phyloP scores from a whole-genome alignment of 225 moss, liverwort and hornwort genomes.

The Pseudisothecium myosuroides region DNA sequence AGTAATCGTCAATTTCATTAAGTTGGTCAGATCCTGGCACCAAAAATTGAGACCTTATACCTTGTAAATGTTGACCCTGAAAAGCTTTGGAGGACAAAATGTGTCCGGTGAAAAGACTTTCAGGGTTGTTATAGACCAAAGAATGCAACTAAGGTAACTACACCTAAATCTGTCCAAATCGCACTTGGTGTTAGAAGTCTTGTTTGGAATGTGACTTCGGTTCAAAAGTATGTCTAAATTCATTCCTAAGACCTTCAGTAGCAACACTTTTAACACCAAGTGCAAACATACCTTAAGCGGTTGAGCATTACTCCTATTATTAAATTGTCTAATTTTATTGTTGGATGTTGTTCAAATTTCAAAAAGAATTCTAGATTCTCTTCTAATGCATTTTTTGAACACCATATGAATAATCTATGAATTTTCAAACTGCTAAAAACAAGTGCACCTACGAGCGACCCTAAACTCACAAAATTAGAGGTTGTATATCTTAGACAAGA shows the following conservation, averaged over 20 bases:
- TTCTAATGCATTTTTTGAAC: background rate
- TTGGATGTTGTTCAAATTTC: no score
- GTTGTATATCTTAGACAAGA: background rate
- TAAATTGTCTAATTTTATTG: background rate
- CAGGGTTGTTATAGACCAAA: background rate
- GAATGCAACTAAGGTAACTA: background rate
- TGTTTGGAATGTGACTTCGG: no score
- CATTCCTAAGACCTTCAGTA: no score
- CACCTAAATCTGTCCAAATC: background rate
- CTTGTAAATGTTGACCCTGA: background rate
- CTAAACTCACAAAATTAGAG: background rate
- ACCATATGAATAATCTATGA: background rate
- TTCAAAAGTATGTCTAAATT: no score
- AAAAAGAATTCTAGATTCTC: background rate
- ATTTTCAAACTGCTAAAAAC: rapidly evolving
- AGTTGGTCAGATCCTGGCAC: rapidly evolving
- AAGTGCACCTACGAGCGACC: background rate
- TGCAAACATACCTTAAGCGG: no score
- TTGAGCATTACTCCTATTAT: background rate
- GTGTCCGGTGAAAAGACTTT: no score
- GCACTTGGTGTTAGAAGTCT: no score
- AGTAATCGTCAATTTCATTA: background rate
- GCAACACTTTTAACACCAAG: no score
- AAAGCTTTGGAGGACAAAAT: rapidly evolving
- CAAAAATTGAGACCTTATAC: background rate